phyloP scores from a whole-genome alignment of 164 flowering plant genomes.

The Stephania japonica region DNA sequence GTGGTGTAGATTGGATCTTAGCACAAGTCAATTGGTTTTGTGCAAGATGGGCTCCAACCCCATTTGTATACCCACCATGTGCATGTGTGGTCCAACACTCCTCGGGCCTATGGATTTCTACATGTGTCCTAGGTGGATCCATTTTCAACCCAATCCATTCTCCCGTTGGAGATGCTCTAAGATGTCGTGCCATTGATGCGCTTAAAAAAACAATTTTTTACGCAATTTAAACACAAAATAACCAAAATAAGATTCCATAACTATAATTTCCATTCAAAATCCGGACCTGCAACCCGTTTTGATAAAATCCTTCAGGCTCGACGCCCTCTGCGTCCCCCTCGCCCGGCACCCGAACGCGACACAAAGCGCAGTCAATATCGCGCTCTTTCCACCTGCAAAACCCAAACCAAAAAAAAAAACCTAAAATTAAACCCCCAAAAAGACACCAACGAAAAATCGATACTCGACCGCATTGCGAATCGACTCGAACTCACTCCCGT shows the following conservation, averaged over 20 bases:
- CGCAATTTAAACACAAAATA: no score
- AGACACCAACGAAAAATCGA: background rate
- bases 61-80: no score
- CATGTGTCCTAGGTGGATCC: no score
- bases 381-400: conserved; percentile 85
- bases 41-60: no score
- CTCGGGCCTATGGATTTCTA: no score
- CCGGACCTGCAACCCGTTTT: conserved; percentile 86
- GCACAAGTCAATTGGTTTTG: no score
- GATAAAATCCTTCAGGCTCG: conserved; percentile 78
- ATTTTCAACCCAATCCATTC: no score
- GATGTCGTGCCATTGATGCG: no score
- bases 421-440: background rate
- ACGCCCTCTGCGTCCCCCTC: conserved; percentile 72
- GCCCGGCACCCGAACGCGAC: conserved; percentile 85
- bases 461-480: background rate
- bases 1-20: no score
- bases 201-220: no score
- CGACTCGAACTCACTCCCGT: conserved; percentile 58
- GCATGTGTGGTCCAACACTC: no score
- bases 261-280: background rate
- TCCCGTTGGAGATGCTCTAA: no score
- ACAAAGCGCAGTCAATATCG: conserved; percentile 79
- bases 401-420: background rate
- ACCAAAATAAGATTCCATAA: background rate